Base-by-base conservation (phyloP, 768 basidiomycete genomes). In the Boletus rubropictus region DNA sequence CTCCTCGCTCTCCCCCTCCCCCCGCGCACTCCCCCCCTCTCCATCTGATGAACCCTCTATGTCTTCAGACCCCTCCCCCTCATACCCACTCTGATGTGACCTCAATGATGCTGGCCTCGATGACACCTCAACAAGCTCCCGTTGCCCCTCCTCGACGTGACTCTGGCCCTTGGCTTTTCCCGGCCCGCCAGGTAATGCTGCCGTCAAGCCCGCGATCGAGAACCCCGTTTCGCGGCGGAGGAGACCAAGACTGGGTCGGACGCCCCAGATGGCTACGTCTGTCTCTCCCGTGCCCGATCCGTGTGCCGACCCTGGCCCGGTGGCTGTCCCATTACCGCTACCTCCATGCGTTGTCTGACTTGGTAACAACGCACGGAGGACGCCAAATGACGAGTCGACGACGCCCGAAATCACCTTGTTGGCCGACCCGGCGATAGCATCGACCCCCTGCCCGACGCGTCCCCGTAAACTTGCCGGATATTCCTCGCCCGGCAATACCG, bases 311-410 rank as follows among this genome's bases (percentile, higher is more conserved):
- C 15, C 56, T 48, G 41, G 64, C 52, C 2, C 63, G 53, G 15
- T 34, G 25, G 57, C 48, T 3, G 52, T 53, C 6, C 53, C 51
- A 12, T 38, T 48, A 11, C 20, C 2, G 57, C 28, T 38, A 11
- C 36, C 12, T 4, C 36, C 25, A 22, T 43, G 18, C 2, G 7
- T 40, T 37, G 52, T 55, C 21, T 65, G 61, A 10, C 72, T 72
- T 0, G 78, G 90, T 44, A 94, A 74, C 35, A 93, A 71, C 4
- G 89, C 83, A 15, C 89, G 78, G 14, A 96, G 72, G 52, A 92
- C 87, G 15, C 89, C 87, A 66, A 94, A 92, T 3, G 88, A 89
- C 0, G 89, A 81, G 61, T 95, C 92, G 39, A 95, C 86, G 43
- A 96, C 91, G 20, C 89, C 92, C 5, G 77, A 82, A 42, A 90